Evolutionary conservation across 805 yeast genomes (phyloP).

Genomic region (Lachancea sp.): DNA sequence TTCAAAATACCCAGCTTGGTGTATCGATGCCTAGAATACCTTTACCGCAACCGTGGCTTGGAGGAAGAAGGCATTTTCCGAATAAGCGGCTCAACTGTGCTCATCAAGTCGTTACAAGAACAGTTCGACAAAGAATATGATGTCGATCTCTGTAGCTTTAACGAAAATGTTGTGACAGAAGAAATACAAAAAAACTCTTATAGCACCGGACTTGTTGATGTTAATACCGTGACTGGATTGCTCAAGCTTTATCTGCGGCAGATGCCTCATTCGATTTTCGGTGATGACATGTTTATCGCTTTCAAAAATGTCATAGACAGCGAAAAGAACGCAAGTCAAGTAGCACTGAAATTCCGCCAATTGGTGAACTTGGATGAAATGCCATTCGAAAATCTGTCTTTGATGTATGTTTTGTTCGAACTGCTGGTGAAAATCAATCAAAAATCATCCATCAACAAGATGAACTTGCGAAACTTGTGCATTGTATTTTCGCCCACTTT

Average conservation of each 20-base stretch:
- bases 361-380: slow-evolving; percentile 32
- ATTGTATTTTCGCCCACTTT: slow-evolving; percentile 81
- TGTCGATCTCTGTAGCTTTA: slow-evolving; percentile 49
- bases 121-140: slow-evolving; percentile 63
- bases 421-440: slow-evolving; percentile 60
- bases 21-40: slow-evolving; percentile 63
- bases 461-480: slow-evolving; percentile 74
- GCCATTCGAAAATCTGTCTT: slow-evolving; percentile 51
- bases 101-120: slow-evolving; percentile 62
- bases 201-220: slow-evolving; percentile 39
- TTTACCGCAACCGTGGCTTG: slow-evolving; percentile 61
- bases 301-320: slow-evolving; percentile 35
- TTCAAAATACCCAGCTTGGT: slow-evolving; percentile 62
- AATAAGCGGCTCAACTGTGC: slow-evolving; percentile 78
- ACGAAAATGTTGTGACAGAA: slow-evolving; percentile 15
- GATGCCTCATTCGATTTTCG: slow-evolving; percentile 62
- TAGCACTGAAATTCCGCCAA: slow-evolving; percentile 30
- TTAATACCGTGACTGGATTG: slow-evolving; percentile 82
- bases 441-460: slow-evolving; percentile 60
- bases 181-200: slow-evolving; percentile 9
- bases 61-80: slow-evolving; percentile 89
- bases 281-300: slow-evolving; percentile 41
- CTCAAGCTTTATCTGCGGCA: slow-evolving; percentile 77
- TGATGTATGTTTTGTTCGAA: slow-evolving; percentile 59
- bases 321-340: slow-evolving; percentile 25